Evolutionary conservation across 148 eudicot species (phyloP).

Genomic region (Fagopyrum tataricum): DNA sequence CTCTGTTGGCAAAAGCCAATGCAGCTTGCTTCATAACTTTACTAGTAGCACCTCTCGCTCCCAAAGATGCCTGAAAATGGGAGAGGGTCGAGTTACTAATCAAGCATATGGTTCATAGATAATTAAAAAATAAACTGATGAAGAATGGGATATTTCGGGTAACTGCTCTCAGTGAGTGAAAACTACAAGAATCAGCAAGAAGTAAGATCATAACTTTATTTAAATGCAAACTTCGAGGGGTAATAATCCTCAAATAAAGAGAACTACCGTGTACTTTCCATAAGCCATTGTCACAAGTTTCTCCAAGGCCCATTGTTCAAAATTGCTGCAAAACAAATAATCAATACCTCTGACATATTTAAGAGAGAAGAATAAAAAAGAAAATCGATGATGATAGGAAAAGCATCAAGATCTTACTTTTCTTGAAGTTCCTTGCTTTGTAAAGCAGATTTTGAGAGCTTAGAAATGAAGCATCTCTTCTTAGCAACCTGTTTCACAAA

Average conservation of each 20-base stretch:
- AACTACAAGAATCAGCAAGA: background rate
- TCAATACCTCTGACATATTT: conserved; percentile 3
- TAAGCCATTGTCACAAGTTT: conserved; percentile 53
- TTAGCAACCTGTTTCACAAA: conserved; percentile 28
- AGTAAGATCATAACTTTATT: background rate
- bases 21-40: conserved; percentile 59
- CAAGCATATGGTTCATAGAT: background rate
- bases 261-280: conserved; percentile 58
- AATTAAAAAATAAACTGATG: background rate
- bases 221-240: conserved; percentile 11
- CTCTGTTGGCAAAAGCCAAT: conserved; percentile 42
- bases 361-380: conserved; percentile 13
- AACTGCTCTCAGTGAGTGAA: background rate
- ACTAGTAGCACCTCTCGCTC: conserved; percentile 39
- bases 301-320: conserved; percentile 50
- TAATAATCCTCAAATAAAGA: background rate
- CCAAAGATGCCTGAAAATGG: conserved; percentile 30
- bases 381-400: background rate
- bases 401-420: conserved; percentile 28
- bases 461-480: conserved; percentile 34
- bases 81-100: background rate
- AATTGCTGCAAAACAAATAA: conserved; percentile 34
- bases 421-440: conserved; percentile 48
- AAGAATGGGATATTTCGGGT: background rate
- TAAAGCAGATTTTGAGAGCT: conserved; percentile 33